Evolutionary conservation across 176 grass and related monocot genomes (phyloP), one percentile per base, ranked within the genome.

Genomic region (Cocos nucifera): DNA sequence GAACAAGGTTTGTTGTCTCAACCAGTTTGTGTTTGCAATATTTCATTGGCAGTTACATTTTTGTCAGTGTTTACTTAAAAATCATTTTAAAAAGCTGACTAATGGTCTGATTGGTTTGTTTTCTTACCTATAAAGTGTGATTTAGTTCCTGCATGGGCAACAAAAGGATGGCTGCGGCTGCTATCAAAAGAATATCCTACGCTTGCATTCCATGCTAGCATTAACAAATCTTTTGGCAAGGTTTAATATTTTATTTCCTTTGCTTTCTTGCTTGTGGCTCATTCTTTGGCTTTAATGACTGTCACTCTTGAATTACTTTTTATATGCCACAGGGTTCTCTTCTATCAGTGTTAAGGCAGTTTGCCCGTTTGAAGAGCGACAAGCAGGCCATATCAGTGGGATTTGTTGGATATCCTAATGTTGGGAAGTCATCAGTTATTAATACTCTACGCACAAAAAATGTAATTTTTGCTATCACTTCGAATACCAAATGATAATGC

Each of bases 371-470:
- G 78, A 90, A 90, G 80, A 96, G 67, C 52, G 91, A 96, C 65
- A 96, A 96, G 49, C 91, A 96, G 77, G 83, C 91, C 54, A 96
- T 96, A 74, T 96, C 91, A 67, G 91, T 96, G 19, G 86, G 91
- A 52, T 96, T 96, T 73, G 80, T 96, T 79, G 91, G 91, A 69
- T 96, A 96, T 74, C 91, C 91, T 66, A 96, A 96, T 77, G 86
- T 96, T 75, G 91, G 91, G 51, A 96, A 96, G 69, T 96, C 91
- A 49, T 97, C 93, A 73, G 93, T 91, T 76, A 97, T 97, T 67
- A 97, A 97, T 49, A 97, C 93, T 26, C 77, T 97, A 54, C 93
- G 93, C 48, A 88, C 93, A 6, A 97, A 97, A 67, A 97, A 66
- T 88, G 93, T 97, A 88, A 83, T 68, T 52, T 5, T 62, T 56